Conservation (phyloP, 2,329 filamentous ascomycete genomes). For the Chaetomium sp. region DNA sequence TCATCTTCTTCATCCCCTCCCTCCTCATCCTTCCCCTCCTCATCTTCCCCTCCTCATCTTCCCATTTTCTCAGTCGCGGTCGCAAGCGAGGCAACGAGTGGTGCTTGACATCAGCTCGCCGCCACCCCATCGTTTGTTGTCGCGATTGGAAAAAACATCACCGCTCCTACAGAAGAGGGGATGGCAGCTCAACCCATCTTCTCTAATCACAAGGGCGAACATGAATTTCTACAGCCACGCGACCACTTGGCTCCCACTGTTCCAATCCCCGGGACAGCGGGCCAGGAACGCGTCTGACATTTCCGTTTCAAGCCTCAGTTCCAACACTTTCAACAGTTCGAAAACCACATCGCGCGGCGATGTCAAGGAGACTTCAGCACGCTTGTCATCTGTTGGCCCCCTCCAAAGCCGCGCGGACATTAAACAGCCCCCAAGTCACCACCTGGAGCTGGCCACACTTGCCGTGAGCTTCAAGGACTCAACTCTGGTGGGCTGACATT, state of each 20-base stretch:
- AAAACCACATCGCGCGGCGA: neutral
- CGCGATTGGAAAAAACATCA: neutral
- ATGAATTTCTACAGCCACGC: constrained; percentile 3
- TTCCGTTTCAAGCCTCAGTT: neutral
- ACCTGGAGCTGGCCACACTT: constrained; percentile 15
- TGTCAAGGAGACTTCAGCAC: no score
- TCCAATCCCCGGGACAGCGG: neutral
- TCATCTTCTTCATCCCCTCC: neutral
- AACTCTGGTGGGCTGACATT: neutral
- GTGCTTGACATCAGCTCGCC: neutral
- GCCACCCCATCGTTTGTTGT: constrained; percentile 8
- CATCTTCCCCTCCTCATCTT: neutral
- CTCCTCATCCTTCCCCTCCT: neutral
- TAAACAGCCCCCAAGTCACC: neutral
- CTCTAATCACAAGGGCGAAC: constrained; percentile 7
- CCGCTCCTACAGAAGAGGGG: neutral
- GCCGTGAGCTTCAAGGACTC: constrained; percentile 11
- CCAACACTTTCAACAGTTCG: neutral
- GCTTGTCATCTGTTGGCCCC: neutral
- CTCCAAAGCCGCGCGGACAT: constrained; percentile 5
- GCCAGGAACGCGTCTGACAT: neutral
- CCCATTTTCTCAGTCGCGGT: neutral
- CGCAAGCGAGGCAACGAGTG: neutral
- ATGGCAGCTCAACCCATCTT: neutral
- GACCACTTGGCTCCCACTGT: neutral